Percentiles rank a stretch among this genome's conserved stretches.
Conservation (phyloP, 176 grass and related monocot species). For the Aegilops tauschii region DNA sequence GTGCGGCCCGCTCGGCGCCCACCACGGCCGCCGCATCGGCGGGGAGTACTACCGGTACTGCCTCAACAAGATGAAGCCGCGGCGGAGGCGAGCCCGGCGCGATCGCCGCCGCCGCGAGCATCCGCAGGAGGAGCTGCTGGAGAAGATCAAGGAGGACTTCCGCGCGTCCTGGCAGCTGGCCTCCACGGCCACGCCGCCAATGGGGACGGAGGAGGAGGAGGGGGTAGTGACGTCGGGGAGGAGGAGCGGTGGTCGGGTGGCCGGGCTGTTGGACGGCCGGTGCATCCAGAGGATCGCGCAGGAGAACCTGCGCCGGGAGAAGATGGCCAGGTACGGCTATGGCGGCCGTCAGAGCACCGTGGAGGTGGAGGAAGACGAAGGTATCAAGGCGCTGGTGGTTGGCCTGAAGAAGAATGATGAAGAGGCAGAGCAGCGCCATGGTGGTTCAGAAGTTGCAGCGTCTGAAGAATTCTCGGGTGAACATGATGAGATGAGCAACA, state of each 20-base stretch:
- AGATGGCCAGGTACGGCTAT: conserved; percentile 54
- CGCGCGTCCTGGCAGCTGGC: conserved; percentile 52
- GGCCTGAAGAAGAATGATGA: conserved; percentile 9
- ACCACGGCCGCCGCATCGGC: conserved; percentile 4
- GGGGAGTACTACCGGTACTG: conserved; percentile 23
- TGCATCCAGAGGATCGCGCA: conserved; percentile 61
- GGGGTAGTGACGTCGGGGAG: neutral
- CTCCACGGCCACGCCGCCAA: conserved; percentile 22
- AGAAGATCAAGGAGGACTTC: conserved; percentile 78
- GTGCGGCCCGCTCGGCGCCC: conserved; percentile 22
- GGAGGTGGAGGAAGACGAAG: neutral
- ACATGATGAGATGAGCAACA: neutral
- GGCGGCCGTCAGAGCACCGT: neutral
- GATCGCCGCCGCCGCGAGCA: conserved; percentile 9
- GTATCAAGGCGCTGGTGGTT: neutral
- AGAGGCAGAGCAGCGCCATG: neutral
- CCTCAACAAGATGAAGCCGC: conserved; percentile 17
- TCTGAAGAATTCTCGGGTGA: neutral
- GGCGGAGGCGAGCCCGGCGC: neutral
- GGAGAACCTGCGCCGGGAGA: conserved; percentile 63
- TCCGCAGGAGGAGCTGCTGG: conserved; percentile 70
- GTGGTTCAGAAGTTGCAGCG: neutral
- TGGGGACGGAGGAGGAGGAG: neutral
- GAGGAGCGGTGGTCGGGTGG: neutral
- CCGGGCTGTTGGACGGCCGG: neutral